Evolutionary conservation across 306 rosid genomes (phyloP).

Genomic region (Cercis canadensis): DNA sequence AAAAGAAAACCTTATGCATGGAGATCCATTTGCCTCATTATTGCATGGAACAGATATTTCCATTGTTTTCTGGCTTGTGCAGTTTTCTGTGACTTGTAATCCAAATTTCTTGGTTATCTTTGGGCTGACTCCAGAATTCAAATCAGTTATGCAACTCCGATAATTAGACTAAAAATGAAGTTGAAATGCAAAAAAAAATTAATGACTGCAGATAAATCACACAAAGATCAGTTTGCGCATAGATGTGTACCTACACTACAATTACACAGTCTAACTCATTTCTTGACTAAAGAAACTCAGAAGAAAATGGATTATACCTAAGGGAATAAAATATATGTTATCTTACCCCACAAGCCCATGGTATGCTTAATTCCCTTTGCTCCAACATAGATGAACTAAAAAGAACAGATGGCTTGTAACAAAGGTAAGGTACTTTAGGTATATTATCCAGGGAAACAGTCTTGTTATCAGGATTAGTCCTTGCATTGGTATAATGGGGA

Average conservation of each 20-base stretch:
- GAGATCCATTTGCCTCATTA: background rate
- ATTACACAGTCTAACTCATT: slow-evolving; percentile 4
- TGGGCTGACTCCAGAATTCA: slow-evolving; percentile 12
- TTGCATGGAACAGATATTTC: background rate
- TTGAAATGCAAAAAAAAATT: background rate
- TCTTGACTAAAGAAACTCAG: background rate
- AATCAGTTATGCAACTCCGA: slow-evolving; percentile 21
- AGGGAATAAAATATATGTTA: background rate
- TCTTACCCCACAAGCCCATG: slow-evolving; percentile 19
- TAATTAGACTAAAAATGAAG: slow-evolving; percentile 14
- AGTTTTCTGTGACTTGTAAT: background rate
- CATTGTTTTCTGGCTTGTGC: background rate
- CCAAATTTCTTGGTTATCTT: background rate
- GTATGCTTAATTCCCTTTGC: background rate
- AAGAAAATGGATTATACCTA: background rate
- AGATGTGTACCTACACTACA: background rate
- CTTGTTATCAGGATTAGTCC: background rate
- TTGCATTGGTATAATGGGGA: slow-evolving; percentile 18
- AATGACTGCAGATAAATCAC: slow-evolving; percentile 1
- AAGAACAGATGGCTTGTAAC: background rate
- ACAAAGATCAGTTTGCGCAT: background rate
- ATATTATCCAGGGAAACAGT: slow-evolving; percentile 17
- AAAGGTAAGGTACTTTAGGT: slow-evolving; percentile 26
- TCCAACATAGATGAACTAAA: slow-evolving; percentile 7
- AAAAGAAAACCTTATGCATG: background rate